These are phyloP conservation scores for Aphanomyces astaci DNA, from an alignment of 352 stramenopile genomes.

Conservation along the genomic window DNA sequence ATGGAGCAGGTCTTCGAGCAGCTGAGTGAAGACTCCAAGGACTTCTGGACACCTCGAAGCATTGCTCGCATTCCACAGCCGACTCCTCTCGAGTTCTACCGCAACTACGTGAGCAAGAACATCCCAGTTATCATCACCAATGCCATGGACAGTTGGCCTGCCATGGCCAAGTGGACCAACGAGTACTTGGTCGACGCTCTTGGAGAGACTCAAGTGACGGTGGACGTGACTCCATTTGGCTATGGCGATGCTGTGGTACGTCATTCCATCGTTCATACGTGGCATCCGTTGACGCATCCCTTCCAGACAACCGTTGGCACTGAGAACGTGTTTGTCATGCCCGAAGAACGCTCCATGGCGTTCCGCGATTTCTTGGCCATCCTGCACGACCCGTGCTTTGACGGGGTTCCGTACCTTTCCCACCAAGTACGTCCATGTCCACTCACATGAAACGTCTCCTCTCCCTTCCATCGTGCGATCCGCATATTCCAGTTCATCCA, in stretches of 20 bases:
- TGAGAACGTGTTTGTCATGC: slow-evolving; percentile 58
- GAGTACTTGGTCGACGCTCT: slow-evolving; percentile 45
- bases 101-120: slow-evolving; percentile 65
- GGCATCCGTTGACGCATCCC: not conserved
- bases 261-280: not conserved
- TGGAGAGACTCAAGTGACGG: slow-evolving; percentile 41
- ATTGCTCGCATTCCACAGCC: slow-evolving; percentile 38
- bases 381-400: slow-evolving; percentile 42
- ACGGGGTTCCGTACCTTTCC: slow-evolving; percentile 77
- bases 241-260: slow-evolving; percentile 56
- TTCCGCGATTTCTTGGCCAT: slow-evolving; percentile 45
- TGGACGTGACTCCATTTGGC: slow-evolving; percentile 74
- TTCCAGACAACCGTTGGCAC: not conserved
- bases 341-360: slow-evolving; percentile 69
- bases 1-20: slow-evolving; percentile 24
- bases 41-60: slow-evolving; percentile 62
- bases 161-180: slow-evolving; percentile 43
- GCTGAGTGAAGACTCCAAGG: slow-evolving; percentile 51
- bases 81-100: slow-evolving; percentile 54
- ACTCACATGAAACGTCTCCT: no score
- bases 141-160: slow-evolving; percentile 56
- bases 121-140: slow-evolving; percentile 66
- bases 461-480: not conserved
- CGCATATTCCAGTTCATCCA: not conserved
- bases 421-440: slow-evolving; percentile 39